A percentile compares a stretch with the other conserved stretches of the same genome.
These are phyloP conservation scores for Skeletonema costatum DNA, from an alignment of 108 stramenopile species.

Conservation along the genomic window DNA sequence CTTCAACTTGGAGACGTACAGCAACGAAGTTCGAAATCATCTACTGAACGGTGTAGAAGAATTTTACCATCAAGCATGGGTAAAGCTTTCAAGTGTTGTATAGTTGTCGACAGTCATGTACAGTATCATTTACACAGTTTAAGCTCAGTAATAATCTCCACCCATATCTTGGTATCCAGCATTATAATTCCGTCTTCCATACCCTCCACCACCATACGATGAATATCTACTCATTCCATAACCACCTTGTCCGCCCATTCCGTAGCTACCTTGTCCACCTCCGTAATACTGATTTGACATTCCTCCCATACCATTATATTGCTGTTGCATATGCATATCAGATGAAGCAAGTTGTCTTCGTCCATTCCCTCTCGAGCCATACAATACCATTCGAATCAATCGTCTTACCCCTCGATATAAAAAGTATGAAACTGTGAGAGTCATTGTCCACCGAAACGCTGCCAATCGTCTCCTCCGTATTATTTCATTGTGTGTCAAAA, in stretches of 20 bases:
- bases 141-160: background rate
- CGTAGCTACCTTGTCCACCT: background rate
- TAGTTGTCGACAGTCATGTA: too few relatives aligned
- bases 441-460: slow-evolving; percentile 71
- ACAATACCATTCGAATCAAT: slow-evolving; percentile 34
- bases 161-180: background rate
- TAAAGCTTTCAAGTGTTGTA: background rate
- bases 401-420: slow-evolving; percentile 58
- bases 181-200: background rate
- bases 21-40: slow-evolving; percentile 9
- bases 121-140: background rate
- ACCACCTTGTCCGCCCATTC: background rate
- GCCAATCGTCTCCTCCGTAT: slow-evolving; percentile 58
- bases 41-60: slow-evolving; percentile 20
- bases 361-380: slow-evolving; percentile 4
- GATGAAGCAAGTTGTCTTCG: background rate
- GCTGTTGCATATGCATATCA: background rate
- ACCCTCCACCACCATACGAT: slow-evolving; percentile 5
- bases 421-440: slow-evolving; percentile 61
- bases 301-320: slow-evolving; percentile 13
- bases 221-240: slow-evolving; percentile 26
- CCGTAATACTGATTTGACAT: slow-evolving; percentile 22
- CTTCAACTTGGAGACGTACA: background rate
- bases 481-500: slow-evolving; percentile 32
- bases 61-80: background rate